Base-by-base conservation (phyloP, 768 basidiomycete species). In the Cystobasidium tubakii region DNA sequence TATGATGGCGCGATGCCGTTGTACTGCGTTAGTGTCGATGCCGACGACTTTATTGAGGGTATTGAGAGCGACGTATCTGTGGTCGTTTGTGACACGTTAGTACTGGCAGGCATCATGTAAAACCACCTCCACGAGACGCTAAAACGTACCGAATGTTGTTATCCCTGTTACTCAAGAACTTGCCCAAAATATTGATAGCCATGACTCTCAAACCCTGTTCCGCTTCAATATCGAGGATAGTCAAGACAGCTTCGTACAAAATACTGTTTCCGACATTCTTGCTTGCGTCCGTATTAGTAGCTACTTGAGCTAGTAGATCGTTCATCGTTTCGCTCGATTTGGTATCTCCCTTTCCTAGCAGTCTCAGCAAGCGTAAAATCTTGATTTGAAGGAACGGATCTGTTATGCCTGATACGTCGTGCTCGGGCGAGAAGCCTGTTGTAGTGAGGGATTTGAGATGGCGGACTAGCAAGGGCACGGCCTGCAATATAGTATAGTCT, bases 211-310 rank as follows among this genome's bases (percentile, higher is more conserved):
- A 83, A 23, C 93, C 92, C 50, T 87, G 89, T 80, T 99, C 96
- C 13, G 96, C 94, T 79, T 99, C 93, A 75, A 98, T 98, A 77
- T 99, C 95, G 60, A 99, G 85, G 21, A 99, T 89, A 0, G 94
- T 92, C 76, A 98, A 84, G 6, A 97, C 95, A 0, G 95, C 95
- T 83, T 99, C 96, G 81, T 99, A 99, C 36, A 99, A 82, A 75
- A 99, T 97, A 1, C 95, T 89, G 81, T 97, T 98, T 66, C 96
- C 96, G 77, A 98, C 96, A 79, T 98, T 99, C 83, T 99, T 99
- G 6, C 90, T 88, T 3, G 90, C 89, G 78, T 99, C 96, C 0
- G 96, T 99, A 81, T 98, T 99, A 1, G 96, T 98, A n/a, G 96
- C 96, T 39, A 99, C 94, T 85, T 96, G 95, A 9, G 95, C 95